Evolutionary conservation across 768 basidiomycete genomes (phyloP), one percentile per base, ranked within the genome.

Genomic region (Suillus variegatus): DNA sequence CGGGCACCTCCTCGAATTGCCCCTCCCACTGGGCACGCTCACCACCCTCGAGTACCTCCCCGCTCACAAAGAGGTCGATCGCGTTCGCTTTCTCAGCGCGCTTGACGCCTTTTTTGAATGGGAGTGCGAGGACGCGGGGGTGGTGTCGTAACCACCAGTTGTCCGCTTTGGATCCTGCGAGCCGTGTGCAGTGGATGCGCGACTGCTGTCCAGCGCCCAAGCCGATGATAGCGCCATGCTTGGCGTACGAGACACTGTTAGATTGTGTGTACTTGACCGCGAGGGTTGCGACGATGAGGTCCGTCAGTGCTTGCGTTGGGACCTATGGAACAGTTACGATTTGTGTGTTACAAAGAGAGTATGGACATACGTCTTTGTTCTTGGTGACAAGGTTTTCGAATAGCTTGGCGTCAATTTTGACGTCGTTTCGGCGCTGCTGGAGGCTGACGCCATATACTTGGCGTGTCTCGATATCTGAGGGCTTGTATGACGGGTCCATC

Each of bases 91-190:
- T 98, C 72, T 99, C 97, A 1, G 97, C 95, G 61, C 97, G 90
- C 84, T 99, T 99, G 70, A 94, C 90, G 51, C 96, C 96, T 74
- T 95, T 95, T 76, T 97, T 98, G 87, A 98, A 99, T 2, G 97
- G 93, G 28, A 99, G 87, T 4, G 85, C 82, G 67, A 98, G 90
- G 52, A 97, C 97, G 55, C 92, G 90, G 1, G 96, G 91, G 80
- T 99, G 95, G 81, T 99, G 95, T 14, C 97, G 90, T 63, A 99
- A 85, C 97, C 97, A 99, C 97, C 97, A 99, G 69, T 95, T 85
- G 80, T 99, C 97, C n/a, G 97, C 95, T 80, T 99, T 99, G 61
- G 90, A 87, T 4, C 97, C 97, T 3, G 97, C 97, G 54, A 99
- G 89, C 38, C 97, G 93, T 18, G 97, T 99, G 81, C 97, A 99